Evolutionary conservation across 2,329 filamentous ascomycete species (phyloP).

Genomic region (Rutstroemia sp.): DNA sequence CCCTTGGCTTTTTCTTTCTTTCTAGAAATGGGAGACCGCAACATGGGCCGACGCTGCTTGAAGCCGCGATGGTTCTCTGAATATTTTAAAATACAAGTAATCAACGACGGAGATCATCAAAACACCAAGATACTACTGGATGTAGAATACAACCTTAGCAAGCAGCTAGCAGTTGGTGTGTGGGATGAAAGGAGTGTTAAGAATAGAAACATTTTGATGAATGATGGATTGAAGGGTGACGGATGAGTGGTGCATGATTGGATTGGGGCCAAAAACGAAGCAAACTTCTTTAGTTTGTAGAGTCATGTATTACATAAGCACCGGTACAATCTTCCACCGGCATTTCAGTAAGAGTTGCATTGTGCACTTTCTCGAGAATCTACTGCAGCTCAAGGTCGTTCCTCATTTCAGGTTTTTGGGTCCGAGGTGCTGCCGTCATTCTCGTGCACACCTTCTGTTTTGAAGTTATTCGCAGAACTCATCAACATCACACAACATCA

Average conservation of each 20-base stretch:
- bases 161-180: not conserved
- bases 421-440: not conserved
- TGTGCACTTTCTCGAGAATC: not conserved
- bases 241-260: not conserved
- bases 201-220: not conserved
- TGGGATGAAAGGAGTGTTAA: not conserved
- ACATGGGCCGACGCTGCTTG: no score
- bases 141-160: not conserved
- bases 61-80: no score
- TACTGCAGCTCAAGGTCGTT: no score
- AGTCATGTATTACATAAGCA: not conserved
- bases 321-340: not conserved
- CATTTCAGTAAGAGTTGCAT: slow-evolving; percentile 2
- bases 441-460: slow-evolving; percentile 1
- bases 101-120: no score
- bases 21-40: no score
- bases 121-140: no score
- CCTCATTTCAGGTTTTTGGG: not conserved
- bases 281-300: no score
- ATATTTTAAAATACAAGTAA: no score
- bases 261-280: not conserved
- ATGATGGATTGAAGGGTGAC: not conserved
- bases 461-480: not conserved
- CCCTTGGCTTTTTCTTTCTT: no score
- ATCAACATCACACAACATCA: not conserved